Conservation (phyloP, 768 basidiomycete genomes). For the Suillus placidus region DNA sequence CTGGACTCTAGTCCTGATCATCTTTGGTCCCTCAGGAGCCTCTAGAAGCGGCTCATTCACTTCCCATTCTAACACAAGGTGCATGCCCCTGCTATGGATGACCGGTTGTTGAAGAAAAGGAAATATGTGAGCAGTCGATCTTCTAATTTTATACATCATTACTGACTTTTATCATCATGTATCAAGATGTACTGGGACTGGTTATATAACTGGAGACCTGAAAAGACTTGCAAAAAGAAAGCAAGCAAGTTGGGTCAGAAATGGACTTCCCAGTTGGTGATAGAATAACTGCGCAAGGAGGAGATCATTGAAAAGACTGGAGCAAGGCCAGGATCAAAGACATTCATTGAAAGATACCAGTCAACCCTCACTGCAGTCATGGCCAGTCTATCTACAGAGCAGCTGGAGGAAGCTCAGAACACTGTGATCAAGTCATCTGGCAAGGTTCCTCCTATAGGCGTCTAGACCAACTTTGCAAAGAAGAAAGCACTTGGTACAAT, state of each 20-base stretch:
- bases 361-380: not conserved
- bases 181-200: not conserved
- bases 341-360: too few relatives aligned
- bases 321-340: too few relatives aligned
- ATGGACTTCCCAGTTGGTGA: too few relatives aligned
- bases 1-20: too few relatives aligned
- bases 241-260: not conserved
- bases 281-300: too few relatives aligned
- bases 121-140: not conserved
- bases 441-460: not conserved
- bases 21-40: too few relatives aligned
- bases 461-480: not conserved
- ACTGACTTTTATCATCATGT: too few relatives aligned
- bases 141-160: not conserved
- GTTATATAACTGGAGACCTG: not conserved
- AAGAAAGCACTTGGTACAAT: not conserved
- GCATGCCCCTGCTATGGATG: not conserved
- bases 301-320: too few relatives aligned
- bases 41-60: too few relatives aligned
- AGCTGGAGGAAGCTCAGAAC: too few relatives aligned
- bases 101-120: not conserved
- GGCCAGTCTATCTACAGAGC: not conserved
- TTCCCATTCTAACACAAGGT: too few relatives aligned
- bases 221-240: not conserved
- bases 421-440: not conserved